Base-by-base conservation (phyloP, 139 green algal genomes). In the Coelastrella sp. region DNA sequence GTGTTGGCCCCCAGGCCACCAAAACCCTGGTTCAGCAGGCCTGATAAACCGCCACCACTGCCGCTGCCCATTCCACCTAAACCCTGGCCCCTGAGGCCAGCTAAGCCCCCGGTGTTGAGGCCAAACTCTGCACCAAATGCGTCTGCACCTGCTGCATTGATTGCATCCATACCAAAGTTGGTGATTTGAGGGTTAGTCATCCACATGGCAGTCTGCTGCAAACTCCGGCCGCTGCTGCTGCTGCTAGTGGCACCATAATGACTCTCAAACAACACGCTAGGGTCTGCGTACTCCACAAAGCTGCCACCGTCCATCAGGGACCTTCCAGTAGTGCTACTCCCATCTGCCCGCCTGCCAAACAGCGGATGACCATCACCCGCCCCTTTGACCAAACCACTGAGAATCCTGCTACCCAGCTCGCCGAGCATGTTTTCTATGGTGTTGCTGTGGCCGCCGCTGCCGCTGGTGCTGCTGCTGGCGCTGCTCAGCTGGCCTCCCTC, bases 131-230 rank as follows among this genome's bases (percentile, higher is more conserved):
- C 74, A 60, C 22, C 81, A 78, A 87, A 77, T 16, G 81, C 61
- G 47, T 77, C 77, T 61, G 59, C 61, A 58, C 47, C 64, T 73
- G 64, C 81, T 78, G 61, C 23, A 66, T 87, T 87, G 61, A 87
- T 11, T 16, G 61, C 32, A 20, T 66, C 23, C 14, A 61, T 66
- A 8, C 22, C 23, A 32, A 78, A 87, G 3, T 56, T 32, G 3
- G 81, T 87, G 5, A 87, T 65, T 3, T 59, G 22, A 13, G 81
- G 61, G 81, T 87, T 61, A 17, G 81, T 87, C 81, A 87, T 87
- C 47, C 56, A 87, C 59, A 57, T 56, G 47, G 20, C 59, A 5
- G 22, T 66, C 83, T 88, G 83, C 66, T 80, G 65, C 64, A 88
- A 56, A 17, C 83, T 17, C 23, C 83, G 14, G 65, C 47, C 56